A percentile compares a stretch with the other conserved stretches of the same genome.
Conservation (phyloP, 768 basidiomycete genomes). For the Tulasnella sp. region DNA sequence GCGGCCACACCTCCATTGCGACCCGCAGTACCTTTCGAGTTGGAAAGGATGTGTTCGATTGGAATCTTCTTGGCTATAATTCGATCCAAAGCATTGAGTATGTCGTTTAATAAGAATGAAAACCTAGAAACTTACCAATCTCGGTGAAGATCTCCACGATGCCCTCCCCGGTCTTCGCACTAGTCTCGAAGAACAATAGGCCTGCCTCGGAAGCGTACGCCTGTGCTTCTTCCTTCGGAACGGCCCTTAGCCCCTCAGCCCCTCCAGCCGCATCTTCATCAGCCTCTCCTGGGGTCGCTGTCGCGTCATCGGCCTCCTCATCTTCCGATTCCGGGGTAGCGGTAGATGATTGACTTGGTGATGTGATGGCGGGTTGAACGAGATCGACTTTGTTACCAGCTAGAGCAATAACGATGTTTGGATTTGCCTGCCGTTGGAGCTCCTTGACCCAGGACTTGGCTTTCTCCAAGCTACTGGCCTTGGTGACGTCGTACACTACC, state of each 20-base stretch:
- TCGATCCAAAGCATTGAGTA: not conserved
- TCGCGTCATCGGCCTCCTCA: constrained; percentile 89
- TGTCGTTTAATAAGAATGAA: not conserved
- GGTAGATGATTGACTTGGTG: constrained; percentile 36
- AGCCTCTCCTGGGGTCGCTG: constrained; percentile 67
- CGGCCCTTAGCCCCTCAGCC: constrained; percentile 71
- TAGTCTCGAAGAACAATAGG: constrained; percentile 92
- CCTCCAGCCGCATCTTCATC: constrained; percentile 37
- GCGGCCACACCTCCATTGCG: constrained; percentile 40
- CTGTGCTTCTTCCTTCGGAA: constrained; percentile 88
- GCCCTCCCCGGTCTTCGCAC: constrained; percentile 93
- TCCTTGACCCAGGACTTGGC: constrained; percentile 99
- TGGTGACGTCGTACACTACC: constrained; percentile 96
- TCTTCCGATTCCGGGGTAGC: constrained; percentile 56
- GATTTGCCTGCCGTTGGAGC: constrained; percentile 95
- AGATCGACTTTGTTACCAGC: constrained; percentile 97
- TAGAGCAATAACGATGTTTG: constrained; percentile 97
- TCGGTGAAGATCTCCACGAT: constrained; percentile 96
- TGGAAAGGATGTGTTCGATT: constrained; percentile 89
- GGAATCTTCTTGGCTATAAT: constrained; percentile 66
- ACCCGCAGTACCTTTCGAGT: constrained; percentile 47
- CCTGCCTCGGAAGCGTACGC: constrained; percentile 95
- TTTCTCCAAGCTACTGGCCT: constrained; percentile 90
- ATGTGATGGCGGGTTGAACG: constrained; percentile 49
- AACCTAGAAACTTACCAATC: constrained; percentile 55